Evolutionary conservation across 1,139 yeast species (phyloP).

Genomic region (Saccharomyces hybrid): DNA sequence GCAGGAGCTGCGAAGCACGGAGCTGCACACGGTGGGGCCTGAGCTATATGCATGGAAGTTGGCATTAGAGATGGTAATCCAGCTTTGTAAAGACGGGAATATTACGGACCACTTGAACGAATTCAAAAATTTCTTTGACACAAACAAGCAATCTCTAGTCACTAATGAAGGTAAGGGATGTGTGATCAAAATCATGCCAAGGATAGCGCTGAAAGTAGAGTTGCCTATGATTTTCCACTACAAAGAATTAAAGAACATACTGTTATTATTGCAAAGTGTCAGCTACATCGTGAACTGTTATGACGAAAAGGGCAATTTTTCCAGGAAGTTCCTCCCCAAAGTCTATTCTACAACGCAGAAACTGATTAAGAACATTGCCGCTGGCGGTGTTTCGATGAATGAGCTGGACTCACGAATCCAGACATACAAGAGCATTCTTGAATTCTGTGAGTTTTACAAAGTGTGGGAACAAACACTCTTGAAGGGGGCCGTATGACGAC

Average conservation of each 20-base stretch:
- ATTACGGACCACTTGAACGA: conserved; percentile 22
- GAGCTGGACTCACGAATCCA: conserved; percentile 8
- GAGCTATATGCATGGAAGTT: conserved; percentile 22
- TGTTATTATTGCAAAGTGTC: conserved; percentile 29
- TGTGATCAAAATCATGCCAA: background rate
- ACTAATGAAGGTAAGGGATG: conserved; percentile 3
- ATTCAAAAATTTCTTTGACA: conserved; percentile 22
- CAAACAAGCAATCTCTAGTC: conserved; percentile 14
- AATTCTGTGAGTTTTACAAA: conserved; percentile 19
- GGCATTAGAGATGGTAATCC: conserved; percentile 16
- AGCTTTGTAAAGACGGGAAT: conserved; percentile 23
- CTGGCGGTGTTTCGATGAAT: conserved; percentile 5
- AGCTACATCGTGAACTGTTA: conserved; percentile 29
- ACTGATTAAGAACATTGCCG: conserved; percentile 7
- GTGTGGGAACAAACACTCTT: conserved; percentile 19
- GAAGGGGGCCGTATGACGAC: background rate
- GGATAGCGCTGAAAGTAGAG: conserved; percentile 10
- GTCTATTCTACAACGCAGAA: conserved; percentile 16
- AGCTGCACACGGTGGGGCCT: conserved; percentile 8
- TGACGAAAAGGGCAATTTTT: conserved; percentile 27
- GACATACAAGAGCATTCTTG: conserved; percentile 17
- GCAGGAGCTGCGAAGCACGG: conserved; percentile 6
- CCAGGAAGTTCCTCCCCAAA: conserved; percentile 27
- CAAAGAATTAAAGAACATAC: conserved; percentile 22
- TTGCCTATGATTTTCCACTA: conserved; percentile 19